Base-by-base conservation (phyloP, 352 stramenopile genomes). In the Blastocystis hominis region DNA sequence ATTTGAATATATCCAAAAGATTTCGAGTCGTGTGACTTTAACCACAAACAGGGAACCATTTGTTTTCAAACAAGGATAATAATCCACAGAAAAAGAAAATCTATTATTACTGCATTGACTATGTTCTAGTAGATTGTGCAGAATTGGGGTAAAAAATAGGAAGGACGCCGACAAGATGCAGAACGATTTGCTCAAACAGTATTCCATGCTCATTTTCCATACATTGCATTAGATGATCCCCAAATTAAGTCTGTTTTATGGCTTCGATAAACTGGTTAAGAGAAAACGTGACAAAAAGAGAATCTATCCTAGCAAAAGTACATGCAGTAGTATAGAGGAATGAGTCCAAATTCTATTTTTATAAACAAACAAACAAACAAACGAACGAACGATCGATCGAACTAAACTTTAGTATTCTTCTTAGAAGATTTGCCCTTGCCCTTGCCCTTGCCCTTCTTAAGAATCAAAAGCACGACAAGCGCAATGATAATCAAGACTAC, bases 1-100 rank as follows among this genome's bases (percentile, higher is more conserved):
- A 80, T 64, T 47, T 80, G 50, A 80, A 80, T 38, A 80, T 80
- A 80, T 80, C 70, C 70, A 59, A 44, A 7, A 10, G n/a, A 36
- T 5, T 4, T 66, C 3, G 9, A 66, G 15, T 40, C 0, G 46
- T 24, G 17, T 9, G 13, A 36, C 30, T 24, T 80, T 62, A 64
- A 64, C 46, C 5, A 36, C 24, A 80, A 9, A 80, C 70, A 40
- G 70, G 70, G 6, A 80, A 80, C 56, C 70, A 80, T 64, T 47
- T 80, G 6, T 80, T 80, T 47, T 80, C 70, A 17, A 80, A 80
- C 40, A 40, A 46, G 34, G 70, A 80, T 47, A 80, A 80, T 47
- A 80, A 80, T 66, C 70, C 70, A 46, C 70, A 80, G 30, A 80
- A 54, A 24, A 24, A 30, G 47, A 80, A 80, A n/a, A 47, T 42